Evolutionary conservation across 1,284 basidiomycete genomes (phyloP), one percentile per base, ranked within the genome.

Genomic region (Leccinum fallax): DNA sequence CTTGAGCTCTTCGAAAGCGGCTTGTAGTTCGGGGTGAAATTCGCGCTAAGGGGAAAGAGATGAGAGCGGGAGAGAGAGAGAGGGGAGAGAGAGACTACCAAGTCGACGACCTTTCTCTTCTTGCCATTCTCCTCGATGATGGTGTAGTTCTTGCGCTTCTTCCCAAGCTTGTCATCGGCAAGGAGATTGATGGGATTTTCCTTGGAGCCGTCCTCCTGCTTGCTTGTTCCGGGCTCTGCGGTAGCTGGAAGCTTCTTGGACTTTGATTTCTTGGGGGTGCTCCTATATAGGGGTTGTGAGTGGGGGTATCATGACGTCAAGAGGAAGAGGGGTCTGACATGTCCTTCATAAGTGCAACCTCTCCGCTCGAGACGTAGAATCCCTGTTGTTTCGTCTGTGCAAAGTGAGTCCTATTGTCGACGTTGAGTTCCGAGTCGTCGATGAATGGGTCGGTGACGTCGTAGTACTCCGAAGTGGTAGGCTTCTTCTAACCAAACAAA

Each of bases 321-420:
- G 30, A 49, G 58, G 51, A 54, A 8, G 56, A 49, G 53, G 9
- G n/a, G 13, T 72, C 82, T 61, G 66, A 83, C 84, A 86, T 88
- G 78, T 92, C 90, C 68, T 89, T 90, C 65, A 93, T 78, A n/a
- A 96, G 75, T 5, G 93, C 93, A 7, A 97, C 89, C 65, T 92
- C 87, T 1, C 94, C 94, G 28, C 85, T 85, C 13, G 90, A 92
- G 21, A 98, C 95, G 71, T 96, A 97, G 79, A 96, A 98, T 1
- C 96, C 96, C 69, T 94, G 89, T 69, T 96, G 92, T 76, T 93
- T 94, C 2, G 95, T 96, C 76, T 95, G 90, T n/a, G 92, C 93
- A 71, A 94, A 93, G 77, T 88, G 93, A 2, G 92, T 94, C 2
- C 95, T 89, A 71, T 96, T 90, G 77, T 98, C 95, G 49, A 96